These are phyloP conservation scores for Fusarium papillatum DNA, from an alignment of 2,329 filamentous ascomycete species.

Conservation along the genomic window DNA sequence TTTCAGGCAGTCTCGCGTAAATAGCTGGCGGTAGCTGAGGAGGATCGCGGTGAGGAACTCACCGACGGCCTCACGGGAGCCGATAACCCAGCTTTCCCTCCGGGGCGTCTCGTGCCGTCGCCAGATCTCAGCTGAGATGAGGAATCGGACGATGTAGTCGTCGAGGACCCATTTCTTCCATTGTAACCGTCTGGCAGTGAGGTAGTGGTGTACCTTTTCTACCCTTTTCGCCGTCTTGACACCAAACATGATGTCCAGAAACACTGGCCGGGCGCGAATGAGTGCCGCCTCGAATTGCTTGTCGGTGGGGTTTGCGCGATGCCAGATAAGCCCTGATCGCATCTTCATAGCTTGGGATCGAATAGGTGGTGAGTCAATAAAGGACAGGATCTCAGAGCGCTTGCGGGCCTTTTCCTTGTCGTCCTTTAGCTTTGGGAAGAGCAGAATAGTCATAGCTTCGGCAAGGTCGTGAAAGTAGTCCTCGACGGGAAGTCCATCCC, in stretches of 20 bases:
- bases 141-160: constrained; percentile 40
- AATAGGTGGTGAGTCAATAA: constrained; percentile 43
- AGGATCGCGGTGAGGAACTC: constrained; percentile 43
- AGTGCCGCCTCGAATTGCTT: constrained; percentile 21
- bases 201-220: constrained; percentile 20
- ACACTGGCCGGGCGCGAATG: constrained; percentile 12
- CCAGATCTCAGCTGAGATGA: constrained; percentile 43
- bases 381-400: constrained; percentile 34
- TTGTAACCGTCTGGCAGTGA: neutral
- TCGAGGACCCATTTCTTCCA: constrained; percentile 11
- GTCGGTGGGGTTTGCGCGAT: neutral
- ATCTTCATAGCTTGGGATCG: constrained; percentile 3
- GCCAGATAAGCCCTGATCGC: neutral
- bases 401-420: constrained; percentile 23
- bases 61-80: constrained; percentile 14
- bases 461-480: constrained; percentile 38
- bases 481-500: constrained; percentile 10
- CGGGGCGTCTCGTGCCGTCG: constrained; percentile 37
- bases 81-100: constrained; percentile 36
- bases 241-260: constrained; percentile 37
- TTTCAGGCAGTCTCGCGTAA: constrained; percentile 1
- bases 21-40: constrained; percentile 40
- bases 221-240: constrained; percentile 11
- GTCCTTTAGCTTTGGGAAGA: constrained; percentile 23
- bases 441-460: constrained; percentile 16